phyloP scores from a whole-genome alignment of 2,329 filamentous ascomycete genomes.

The Penicillium sp. region DNA sequence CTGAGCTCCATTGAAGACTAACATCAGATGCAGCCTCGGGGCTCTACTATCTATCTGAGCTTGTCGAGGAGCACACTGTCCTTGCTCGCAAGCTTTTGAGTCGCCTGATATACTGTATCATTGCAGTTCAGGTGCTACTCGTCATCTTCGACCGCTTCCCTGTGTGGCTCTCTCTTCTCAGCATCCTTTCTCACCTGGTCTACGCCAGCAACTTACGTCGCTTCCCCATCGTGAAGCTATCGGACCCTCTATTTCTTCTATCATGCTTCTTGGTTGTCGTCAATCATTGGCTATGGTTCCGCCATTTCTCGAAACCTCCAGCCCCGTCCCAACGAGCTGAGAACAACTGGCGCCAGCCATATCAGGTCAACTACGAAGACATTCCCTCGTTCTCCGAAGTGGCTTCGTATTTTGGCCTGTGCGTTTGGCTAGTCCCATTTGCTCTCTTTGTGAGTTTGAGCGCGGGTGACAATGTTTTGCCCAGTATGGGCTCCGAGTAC shows the following conservation, averaged over 20 bases:
- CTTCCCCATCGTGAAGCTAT: conserved; percentile 76
- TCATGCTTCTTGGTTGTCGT: conserved; percentile 82
- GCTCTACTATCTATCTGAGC: conserved; percentile 95
- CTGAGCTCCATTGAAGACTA: conserved; percentile 3
- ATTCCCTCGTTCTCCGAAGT: conserved; percentile 89
- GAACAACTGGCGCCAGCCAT: conserved; percentile 38
- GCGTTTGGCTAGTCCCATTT: conserved; percentile 96
- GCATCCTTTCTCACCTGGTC: conserved; percentile 75
- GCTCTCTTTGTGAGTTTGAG: conserved; percentile 91
- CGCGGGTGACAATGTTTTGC: conserved; percentile 90
- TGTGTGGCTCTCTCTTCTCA: conserved; percentile 68
- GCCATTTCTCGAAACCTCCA: conserved; percentile 73
- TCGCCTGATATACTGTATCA: conserved; percentile 78
- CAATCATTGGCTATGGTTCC: conserved; percentile 97
- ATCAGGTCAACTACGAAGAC: conserved; percentile 43
- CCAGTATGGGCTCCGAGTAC: conserved; percentile 81
- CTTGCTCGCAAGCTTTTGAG: conserved; percentile 83
- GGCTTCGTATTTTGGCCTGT: conserved; percentile 91
- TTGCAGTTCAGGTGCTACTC: conserved; percentile 71
- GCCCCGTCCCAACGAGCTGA: conserved; percentile 35
- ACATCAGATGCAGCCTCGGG: conserved; percentile 69
- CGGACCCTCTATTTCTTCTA: conserved; percentile 79
- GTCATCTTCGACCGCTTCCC: conserved; percentile 84
- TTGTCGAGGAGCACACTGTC: conserved; percentile 97
- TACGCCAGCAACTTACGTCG: conserved; percentile 83